Conservation (phyloP, 192 early-diverging fungal genomes). For the Coemansia sp. region DNA sequence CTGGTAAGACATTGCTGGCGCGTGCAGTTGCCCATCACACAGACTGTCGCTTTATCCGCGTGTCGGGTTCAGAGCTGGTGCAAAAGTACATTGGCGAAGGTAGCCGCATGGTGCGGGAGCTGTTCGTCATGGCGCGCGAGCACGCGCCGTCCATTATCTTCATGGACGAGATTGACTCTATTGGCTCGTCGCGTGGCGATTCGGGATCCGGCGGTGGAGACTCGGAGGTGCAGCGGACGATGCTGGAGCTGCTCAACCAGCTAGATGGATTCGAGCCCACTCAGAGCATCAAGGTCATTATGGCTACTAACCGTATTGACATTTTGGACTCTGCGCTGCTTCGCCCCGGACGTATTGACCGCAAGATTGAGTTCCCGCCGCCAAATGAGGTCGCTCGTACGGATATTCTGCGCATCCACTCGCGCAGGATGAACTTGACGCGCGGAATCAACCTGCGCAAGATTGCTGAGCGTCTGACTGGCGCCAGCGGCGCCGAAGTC, state of each 20-base stretch:
- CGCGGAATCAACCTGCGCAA: conserved; percentile 87
- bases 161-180: conserved; percentile 92
- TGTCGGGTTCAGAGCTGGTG: conserved; percentile 86
- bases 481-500: conserved; percentile 85
- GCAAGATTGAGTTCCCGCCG: conserved; percentile 91
- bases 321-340: conserved; percentile 85
- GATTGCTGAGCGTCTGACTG: conserved; percentile 84
- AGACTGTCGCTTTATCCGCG: conserved; percentile 88
- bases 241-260: conserved; percentile 89
- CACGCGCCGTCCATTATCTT: conserved; percentile 92
- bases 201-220: conserved; percentile 75
- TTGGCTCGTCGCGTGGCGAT: conserved; percentile 83
- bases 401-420: conserved; percentile 89
- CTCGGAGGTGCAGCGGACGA: conserved; percentile 88
- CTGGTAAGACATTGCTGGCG: conserved; percentile 85
- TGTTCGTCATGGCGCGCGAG: conserved; percentile 89
- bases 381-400: conserved; percentile 82
- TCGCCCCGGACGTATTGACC: conserved; percentile 86
- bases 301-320: conserved; percentile 92
- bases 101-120: conserved; percentile 87
- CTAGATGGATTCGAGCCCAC: conserved; percentile 88
- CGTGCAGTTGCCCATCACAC: conserved; percentile 92
- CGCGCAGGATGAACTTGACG: conserved; percentile 88
- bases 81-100: conserved; percentile 95
- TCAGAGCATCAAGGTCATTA: conserved; percentile 91